Base-by-base conservation (phyloP, 345 rosid genomes). In the Punica granatum region DNA sequence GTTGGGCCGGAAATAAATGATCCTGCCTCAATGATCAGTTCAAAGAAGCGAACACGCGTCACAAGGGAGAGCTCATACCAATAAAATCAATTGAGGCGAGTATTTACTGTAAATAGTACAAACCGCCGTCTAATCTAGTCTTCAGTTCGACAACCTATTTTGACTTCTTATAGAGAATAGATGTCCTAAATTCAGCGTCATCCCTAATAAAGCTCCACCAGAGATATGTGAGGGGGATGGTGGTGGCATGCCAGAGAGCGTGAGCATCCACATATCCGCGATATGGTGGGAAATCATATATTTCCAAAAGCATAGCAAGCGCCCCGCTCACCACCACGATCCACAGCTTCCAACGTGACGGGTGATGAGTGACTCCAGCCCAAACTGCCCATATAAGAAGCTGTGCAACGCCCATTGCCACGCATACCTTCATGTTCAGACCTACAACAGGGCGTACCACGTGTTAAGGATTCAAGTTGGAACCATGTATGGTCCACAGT, bases 201-300 rank as follows among this genome's bases (percentile, higher is more conserved):
- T 90, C 97, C 68, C 88, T 75, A 60, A 80, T 78, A 75, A 90
- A 88, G 76, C 96, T 88, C 98, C 98, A 92, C 87, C 87, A 88
- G 37, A 88, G 74, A 70, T 88, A 88, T 16, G 90, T 72, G 15
- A 92, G 85, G n/a, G 94, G 96, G 69, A 92, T 75, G 39, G 83
- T 75, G 6, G 85, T 70, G 16, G 85, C 82, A 31, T 86, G 86
- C 91, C 92, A 85, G 39, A 88, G 82, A 44, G 87, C 85, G 18
- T 83, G 93, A 12, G 98, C 86, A 74, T 92, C 98, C 0, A 92
- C 70, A 30, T 69, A 85, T 69, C 97, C 90, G 31, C 65, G 34
- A 69, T 81, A 84, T 0, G 96, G 96, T 11, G 93, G 87, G 70
- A 92, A 92, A 69, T 93, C 96, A 0, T 77, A 72, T 67, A 87